Evolutionary conservation across 2,329 filamentous ascomycete species (phyloP).

Genomic region (Pezicula rhizophila): DNA sequence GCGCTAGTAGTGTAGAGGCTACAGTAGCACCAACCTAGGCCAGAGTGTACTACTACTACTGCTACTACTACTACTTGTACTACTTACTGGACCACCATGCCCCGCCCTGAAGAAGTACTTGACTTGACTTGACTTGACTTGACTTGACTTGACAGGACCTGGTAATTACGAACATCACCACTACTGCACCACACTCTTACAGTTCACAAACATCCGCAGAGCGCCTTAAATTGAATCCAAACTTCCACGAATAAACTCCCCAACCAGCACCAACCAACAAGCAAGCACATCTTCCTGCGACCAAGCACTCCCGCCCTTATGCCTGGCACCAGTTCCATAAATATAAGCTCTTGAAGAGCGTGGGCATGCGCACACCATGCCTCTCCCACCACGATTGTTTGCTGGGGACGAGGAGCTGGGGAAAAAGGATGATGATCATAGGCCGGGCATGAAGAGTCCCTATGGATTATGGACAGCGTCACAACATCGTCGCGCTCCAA

Average conservation of each 20-base stretch:
- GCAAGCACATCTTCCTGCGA: background rate
- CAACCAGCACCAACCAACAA: background rate
- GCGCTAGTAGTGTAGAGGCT: too few relatives aligned
- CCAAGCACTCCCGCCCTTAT: conserved; percentile 1
- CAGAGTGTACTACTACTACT: too few relatives aligned
- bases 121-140: too few relatives aligned
- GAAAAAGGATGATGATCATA: conserved; percentile 59
- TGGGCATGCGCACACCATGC: conserved; percentile 28
- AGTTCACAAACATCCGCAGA: background rate
- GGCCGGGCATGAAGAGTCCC: conserved; percentile 26
- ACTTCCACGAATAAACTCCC: background rate
- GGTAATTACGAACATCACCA: too few relatives aligned
- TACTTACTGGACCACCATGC: too few relatives aligned
- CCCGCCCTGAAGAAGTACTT: too few relatives aligned
- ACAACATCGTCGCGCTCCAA: conserved; percentile 32
- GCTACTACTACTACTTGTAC: too few relatives aligned
- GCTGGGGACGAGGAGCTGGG: conserved; percentile 55
- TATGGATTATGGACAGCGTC: conserved; percentile 21
- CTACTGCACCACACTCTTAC: background rate
- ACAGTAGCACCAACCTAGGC: too few relatives aligned
- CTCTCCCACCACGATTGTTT: conserved; percentile 35
- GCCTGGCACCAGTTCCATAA: conserved; percentile 15
- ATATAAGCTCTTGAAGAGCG: conserved; percentile 19
- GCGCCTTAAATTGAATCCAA: background rate
- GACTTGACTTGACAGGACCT: too few relatives aligned